Conservation (phyloP, 192 early-diverging fungal species). For the Podila verticillata region DNA sequence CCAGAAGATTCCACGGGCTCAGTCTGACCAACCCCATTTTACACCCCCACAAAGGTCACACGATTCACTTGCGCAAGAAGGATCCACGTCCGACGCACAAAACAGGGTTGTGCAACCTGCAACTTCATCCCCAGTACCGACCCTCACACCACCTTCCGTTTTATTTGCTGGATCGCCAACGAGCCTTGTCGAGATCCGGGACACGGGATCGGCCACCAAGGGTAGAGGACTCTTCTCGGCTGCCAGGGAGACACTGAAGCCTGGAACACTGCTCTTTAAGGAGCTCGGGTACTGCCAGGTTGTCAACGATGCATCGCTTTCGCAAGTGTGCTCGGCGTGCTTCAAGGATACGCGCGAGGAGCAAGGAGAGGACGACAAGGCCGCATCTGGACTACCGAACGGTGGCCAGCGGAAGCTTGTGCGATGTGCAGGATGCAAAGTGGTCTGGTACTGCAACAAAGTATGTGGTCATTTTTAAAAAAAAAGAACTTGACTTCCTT, state of each 20-base stretch:
- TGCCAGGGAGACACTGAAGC: constrained; percentile 10
- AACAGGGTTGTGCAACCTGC: not conserved
- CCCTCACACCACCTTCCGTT: constrained; percentile 20
- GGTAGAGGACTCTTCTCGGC: constrained; percentile 34
- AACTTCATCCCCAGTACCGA: constrained; percentile 4
- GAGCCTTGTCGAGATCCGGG: constrained; percentile 21
- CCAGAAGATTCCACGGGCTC: not conserved
- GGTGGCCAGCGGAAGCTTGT: constrained; percentile 29
- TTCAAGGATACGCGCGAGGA: constrained; percentile 46
- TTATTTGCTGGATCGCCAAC: constrained; percentile 17
- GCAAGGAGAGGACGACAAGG: constrained; percentile 22
- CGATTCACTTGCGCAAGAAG: not conserved
- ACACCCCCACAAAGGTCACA: not conserved
- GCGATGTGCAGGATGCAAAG: constrained; percentile 35
- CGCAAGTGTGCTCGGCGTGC: constrained; percentile 34
- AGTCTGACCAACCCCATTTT: no score
- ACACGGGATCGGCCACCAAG: constrained; percentile 11
- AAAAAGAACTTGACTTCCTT: no score
- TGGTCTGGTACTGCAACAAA: constrained; percentile 49
- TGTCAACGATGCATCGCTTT: constrained; percentile 33
- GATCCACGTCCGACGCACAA: not conserved
- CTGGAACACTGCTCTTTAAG: constrained; percentile 32
- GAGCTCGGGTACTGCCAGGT: constrained; percentile 48
- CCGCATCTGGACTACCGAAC: constrained; percentile 2
- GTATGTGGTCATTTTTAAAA: not conserved